Percentiles rank a stretch among this genome's conserved stretches.
phyloP scores from a whole-genome alignment of 306 rosid species.

The Lotus japonicus region DNA sequence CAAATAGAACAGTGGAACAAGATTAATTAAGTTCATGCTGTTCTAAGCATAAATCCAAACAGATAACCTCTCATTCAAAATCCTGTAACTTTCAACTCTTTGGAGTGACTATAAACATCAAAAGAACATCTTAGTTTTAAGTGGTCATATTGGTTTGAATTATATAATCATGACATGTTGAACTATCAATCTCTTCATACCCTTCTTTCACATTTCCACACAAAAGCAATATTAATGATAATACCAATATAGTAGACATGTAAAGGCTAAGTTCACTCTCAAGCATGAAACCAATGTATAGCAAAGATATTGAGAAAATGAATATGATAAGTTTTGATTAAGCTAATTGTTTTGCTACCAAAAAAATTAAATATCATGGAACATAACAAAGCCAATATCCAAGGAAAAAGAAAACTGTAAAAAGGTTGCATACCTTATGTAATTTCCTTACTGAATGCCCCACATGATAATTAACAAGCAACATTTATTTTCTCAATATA shows the following conservation, averaged over 20 bases:
- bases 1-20: background rate
- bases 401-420: background rate
- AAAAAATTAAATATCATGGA: background rate
- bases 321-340: background rate
- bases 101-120: background rate
- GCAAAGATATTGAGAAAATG: background rate
- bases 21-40: background rate
- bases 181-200: background rate
- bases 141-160: background rate
- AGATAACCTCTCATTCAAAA: constrained; percentile 1
- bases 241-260: background rate
- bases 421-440: background rate
- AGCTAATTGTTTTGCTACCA: background rate
- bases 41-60: background rate
- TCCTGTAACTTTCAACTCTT: background rate
- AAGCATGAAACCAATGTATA: background rate
- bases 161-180: background rate
- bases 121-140: background rate
- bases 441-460: background rate
- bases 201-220: background rate
- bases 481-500: background rate
- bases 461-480: background rate
- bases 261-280: background rate
- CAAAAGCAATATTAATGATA: background rate
- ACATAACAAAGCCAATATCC: background rate